Conservation (phyloP, 495 filamentous ascomycete genomes). For the Aspergillus baeticus region DNA sequence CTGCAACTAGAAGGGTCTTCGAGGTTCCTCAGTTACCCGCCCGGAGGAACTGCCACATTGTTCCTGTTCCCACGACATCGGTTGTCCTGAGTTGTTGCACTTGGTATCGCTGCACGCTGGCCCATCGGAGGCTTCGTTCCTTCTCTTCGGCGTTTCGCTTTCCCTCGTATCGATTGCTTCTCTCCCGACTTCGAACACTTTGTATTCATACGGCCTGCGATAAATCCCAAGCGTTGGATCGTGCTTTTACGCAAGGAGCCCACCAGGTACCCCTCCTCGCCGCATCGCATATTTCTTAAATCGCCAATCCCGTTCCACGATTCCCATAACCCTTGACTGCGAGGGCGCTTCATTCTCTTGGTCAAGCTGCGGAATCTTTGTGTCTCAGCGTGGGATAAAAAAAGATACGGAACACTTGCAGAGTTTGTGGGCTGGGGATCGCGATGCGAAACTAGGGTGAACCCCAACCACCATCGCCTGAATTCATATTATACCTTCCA, state of each 20-base stretch:
- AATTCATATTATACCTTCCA: constrained; percentile 18
- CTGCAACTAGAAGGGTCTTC: constrained; percentile 3
- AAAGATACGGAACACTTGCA: background rate
- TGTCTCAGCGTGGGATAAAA: background rate
- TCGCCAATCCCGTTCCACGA: background rate
- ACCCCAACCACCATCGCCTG: constrained; percentile 21
- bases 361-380: background rate
- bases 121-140: constrained; percentile 13
- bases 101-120: background rate
- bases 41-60: constrained; percentile 7
- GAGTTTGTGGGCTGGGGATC: constrained; percentile 29
- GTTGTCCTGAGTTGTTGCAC: background rate
- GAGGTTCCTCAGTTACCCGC: constrained; percentile 10
- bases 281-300: constrained; percentile 14
- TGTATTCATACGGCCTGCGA: background rate
- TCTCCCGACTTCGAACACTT: background rate
- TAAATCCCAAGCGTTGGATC: constrained; percentile 11
- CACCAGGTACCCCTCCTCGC: constrained; percentile 13
- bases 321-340: constrained; percentile 7
- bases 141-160: constrained; percentile 17
- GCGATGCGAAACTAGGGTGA: constrained; percentile 44
- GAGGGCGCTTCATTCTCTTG: constrained; percentile 1
- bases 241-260: constrained; percentile 25
- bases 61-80: constrained; percentile 1
- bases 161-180: background rate